A percentile compares a stretch with the other conserved stretches of the same genome.
Conservation (phyloP, 1,284 basidiomycete genomes). For the Trametes sp. region DNA sequence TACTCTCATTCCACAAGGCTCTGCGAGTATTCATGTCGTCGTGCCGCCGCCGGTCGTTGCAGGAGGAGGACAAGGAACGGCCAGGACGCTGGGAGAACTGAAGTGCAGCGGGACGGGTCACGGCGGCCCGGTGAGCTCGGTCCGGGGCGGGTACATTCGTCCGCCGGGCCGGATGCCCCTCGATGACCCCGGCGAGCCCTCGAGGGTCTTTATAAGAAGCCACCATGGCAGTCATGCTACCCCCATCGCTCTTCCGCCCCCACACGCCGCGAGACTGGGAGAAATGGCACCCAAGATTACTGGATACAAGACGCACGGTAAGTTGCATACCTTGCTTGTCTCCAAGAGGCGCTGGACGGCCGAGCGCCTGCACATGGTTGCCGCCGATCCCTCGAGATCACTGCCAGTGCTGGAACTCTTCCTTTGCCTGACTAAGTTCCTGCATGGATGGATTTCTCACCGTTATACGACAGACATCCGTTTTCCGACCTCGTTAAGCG, state of each 20-base stretch:
- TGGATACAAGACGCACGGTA: constrained; percentile 60
- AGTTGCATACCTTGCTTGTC: constrained; percentile 24
- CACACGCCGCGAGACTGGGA: neutral
- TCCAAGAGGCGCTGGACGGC: no score
- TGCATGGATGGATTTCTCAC: no score
- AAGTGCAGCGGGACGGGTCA: neutral
- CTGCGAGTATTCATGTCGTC: no score
- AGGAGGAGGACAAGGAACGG: no score
- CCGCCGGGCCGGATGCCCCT: constrained; percentile 20
- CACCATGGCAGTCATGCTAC: constrained; percentile 15
- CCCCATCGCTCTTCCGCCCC: constrained; percentile 6
- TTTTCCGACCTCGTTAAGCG: constrained; percentile 84
- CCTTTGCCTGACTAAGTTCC: no score
- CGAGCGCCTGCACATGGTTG: no score
- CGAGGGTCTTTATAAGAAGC: constrained; percentile 15
- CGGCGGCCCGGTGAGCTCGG: no score
- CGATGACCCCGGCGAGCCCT: constrained; percentile 10
- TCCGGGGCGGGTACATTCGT: constrained; percentile 20
- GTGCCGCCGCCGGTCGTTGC: no score
- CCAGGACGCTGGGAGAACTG: no score
- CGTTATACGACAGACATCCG: constrained; percentile 70
- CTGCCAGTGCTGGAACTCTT: no score
- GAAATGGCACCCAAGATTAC: constrained; percentile 55
- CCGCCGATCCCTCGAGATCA: no score
- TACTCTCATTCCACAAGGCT: no score